phyloP scores from a whole-genome alignment of 257 asterid genomes.

The Solanum neorickii region DNA sequence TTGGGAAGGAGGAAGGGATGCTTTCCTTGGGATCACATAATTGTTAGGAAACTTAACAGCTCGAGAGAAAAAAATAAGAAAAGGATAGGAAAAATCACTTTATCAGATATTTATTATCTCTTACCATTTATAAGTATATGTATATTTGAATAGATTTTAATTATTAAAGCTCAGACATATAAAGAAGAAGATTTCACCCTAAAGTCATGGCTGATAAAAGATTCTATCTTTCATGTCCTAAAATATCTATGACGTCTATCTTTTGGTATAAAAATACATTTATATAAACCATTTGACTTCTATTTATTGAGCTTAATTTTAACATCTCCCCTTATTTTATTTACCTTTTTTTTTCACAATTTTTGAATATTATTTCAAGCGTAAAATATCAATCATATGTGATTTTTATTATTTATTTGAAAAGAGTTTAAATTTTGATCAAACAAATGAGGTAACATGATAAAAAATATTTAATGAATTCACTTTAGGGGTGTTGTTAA shows the following conservation, averaged over 20 bases:
- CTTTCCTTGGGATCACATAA: neutral
- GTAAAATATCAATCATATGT: too few relatives aligned
- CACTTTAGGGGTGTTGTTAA: neutral
- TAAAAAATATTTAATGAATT: too few relatives aligned
- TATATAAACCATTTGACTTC: neutral
- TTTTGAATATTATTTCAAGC: too few relatives aligned
- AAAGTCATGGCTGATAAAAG: too few relatives aligned
- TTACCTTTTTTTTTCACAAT: too few relatives aligned
- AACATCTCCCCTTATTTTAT: neutral
- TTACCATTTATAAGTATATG: too few relatives aligned
- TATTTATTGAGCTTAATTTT: too few relatives aligned
- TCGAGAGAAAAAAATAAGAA: neutral
- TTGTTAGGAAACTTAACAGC: neutral
- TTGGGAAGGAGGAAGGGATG: neutral
- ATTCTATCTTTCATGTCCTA: too few relatives aligned
- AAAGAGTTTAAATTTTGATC: too few relatives aligned
- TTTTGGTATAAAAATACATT: neutral
- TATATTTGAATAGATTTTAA: too few relatives aligned
- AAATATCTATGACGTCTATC: neutral
- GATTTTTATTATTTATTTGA: neutral
- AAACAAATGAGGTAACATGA: neutral
- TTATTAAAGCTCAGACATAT: neutral
- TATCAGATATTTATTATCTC: too few relatives aligned
- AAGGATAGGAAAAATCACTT: neutral
- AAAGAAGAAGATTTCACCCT: too few relatives aligned